Conservation (phyloP, 768 basidiomycete genomes). For the Tricholoma flavovirens region DNA sequence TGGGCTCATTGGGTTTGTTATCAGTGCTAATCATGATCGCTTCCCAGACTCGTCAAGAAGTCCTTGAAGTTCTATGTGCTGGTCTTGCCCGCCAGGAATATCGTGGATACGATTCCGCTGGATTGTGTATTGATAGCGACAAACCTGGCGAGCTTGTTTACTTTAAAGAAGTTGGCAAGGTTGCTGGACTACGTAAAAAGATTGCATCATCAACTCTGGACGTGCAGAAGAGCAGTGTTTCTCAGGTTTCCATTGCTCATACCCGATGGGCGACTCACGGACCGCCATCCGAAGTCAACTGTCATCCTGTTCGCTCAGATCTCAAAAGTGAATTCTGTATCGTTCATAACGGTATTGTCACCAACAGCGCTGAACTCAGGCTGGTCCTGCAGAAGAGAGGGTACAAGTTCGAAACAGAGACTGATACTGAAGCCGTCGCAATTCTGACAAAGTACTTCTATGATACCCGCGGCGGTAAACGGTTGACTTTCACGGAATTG, state of each 20-base stretch:
- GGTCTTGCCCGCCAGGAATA: constrained; percentile 96
- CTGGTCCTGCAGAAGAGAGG: constrained; percentile 94
- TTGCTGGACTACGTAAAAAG: constrained; percentile 85
- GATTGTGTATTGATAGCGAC: constrained; percentile 89
- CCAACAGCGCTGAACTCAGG: constrained; percentile 83
- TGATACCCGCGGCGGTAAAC: constrained; percentile 85
- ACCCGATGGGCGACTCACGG: constrained; percentile 99
- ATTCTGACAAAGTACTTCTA: constrained; percentile 95
- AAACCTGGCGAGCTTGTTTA: constrained; percentile 66
- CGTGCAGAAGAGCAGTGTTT: constrained; percentile 69
- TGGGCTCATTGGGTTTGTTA: constrained; percentile 5
- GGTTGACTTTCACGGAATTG: constrained; percentile 82
- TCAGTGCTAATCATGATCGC: constrained; percentile 5
- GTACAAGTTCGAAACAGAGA: constrained; percentile 90
- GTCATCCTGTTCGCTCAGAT: constrained; percentile 92
- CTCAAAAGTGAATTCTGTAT: constrained; percentile 77
- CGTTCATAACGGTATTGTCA: constrained; percentile 99
- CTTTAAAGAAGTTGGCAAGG: constrained; percentile 99
- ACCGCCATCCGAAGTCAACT: constrained; percentile 80
- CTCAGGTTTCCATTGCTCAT: constrained; percentile 96
- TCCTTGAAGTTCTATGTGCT: constrained; percentile 85
- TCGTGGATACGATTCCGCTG: constrained; percentile 96
- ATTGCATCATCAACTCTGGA: constrained; percentile 69
- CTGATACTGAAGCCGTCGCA: constrained; percentile 96
- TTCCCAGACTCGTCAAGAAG: constrained; percentile 75